phyloP scores from a whole-genome alignment of 2,329 filamentous ascomycete species.

The Epichloe hybrida region DNA sequence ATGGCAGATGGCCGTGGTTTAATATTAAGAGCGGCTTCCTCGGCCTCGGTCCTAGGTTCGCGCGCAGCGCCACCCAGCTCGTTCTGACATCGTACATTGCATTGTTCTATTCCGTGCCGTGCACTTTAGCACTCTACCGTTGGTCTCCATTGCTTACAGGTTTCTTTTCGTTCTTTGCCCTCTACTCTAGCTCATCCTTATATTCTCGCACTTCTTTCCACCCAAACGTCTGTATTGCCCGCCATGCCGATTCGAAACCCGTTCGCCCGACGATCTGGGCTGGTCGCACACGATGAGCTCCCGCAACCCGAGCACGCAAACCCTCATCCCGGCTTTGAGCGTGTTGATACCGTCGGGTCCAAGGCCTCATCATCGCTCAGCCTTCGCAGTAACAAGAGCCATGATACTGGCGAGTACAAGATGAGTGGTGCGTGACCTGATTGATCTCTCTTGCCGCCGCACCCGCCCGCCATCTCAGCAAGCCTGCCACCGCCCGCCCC shows the following conservation, averaged over 20 bases:
- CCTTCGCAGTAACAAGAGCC: slow-evolving; percentile 45
- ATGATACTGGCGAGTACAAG: slow-evolving; percentile 61
- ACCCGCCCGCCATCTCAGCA: background rate
- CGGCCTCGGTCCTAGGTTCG: background rate
- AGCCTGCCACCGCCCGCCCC: background rate
- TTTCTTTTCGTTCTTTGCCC: background rate
- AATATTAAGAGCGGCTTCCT: background rate
- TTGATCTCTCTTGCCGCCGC: background rate
- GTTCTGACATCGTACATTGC: background rate
- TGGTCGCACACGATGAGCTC: slow-evolving; percentile 39
- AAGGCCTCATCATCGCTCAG: slow-evolving; percentile 49
- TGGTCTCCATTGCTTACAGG: background rate
- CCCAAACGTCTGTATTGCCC: background rate
- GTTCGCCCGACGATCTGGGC: slow-evolving; percentile 46
- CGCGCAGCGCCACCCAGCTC: background rate
- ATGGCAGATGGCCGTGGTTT: no score
- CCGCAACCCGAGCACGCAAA: slow-evolving; percentile 26
- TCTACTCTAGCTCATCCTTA: no score
- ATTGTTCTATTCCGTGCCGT: background rate
- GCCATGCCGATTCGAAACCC: slow-evolving; percentile 61
- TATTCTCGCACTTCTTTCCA: background rate
- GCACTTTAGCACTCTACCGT: background rate
- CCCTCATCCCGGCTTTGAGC: slow-evolving; percentile 36
- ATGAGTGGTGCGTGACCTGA: slow-evolving; percentile 52
- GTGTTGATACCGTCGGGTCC: slow-evolving; percentile 48